phyloP scores from a whole-genome alignment of 1,284 basidiomycete genomes.

The Ceratobasidium sp. region DNA sequence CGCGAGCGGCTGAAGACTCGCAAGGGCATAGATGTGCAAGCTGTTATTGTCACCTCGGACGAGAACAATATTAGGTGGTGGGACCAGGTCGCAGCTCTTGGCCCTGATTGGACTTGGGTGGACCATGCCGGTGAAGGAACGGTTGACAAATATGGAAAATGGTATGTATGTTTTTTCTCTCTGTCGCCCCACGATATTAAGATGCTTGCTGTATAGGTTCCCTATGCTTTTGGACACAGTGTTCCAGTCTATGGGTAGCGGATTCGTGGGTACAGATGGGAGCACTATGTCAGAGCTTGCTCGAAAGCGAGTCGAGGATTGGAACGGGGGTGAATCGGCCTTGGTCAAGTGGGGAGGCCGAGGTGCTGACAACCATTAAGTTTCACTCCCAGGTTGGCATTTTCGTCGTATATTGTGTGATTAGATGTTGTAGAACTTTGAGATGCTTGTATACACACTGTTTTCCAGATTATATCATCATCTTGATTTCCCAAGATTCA shows the following conservation, averaged over 20 bases:
- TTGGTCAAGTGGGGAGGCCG: conserved; percentile 61
- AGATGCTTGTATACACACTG: not conserved
- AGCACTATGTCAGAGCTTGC: conserved; percentile 76
- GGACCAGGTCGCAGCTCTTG: conserved; percentile 61
- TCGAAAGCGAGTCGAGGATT: conserved; percentile 66
- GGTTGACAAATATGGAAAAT: conserved; percentile 60
- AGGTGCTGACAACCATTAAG: conserved; percentile 39
- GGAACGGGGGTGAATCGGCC: conserved; percentile 62
- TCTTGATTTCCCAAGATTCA: not conserved
- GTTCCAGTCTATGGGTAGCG: conserved; percentile 66
- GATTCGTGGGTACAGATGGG: conserved; percentile 71
- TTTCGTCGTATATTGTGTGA: not conserved
- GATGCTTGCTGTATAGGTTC: conserved; percentile 55
- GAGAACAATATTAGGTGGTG: conserved; percentile 70
- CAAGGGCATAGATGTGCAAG: conserved; percentile 58
- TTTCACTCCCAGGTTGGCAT: conserved; percentile 42
- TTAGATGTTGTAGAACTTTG: not conserved
- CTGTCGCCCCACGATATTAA: conserved; percentile 49
- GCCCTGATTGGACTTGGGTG: conserved; percentile 59
- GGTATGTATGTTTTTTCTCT: conserved; percentile 48
- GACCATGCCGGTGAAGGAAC: conserved; percentile 62
- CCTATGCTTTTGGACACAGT: conserved; percentile 72
- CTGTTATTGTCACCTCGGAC: conserved; percentile 75
- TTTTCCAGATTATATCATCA: not conserved
- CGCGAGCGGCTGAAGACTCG: conserved; percentile 57